Evolutionary conservation across 108 stramenopile species (phyloP), one percentile per base, ranked within the genome.

Genomic region (Conticribra weissflogii): DNA sequence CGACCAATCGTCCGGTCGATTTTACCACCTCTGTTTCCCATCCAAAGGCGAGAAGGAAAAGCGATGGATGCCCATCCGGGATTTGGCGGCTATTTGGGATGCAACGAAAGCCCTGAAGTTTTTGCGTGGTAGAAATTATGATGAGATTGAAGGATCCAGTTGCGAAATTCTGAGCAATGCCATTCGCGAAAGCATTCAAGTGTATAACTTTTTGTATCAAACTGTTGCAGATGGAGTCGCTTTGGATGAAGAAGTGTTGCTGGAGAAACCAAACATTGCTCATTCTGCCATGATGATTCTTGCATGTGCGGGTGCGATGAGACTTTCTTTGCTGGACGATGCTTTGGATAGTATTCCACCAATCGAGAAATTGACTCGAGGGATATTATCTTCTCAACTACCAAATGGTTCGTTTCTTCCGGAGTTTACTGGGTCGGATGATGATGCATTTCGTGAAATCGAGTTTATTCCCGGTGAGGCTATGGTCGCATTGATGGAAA

Each of bases 401-500:
- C n/a, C 15, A 8, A 70, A 73, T 54, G 83, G 83, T 51, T 75
- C 76, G 51, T 81, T 84, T 41, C 18, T 41, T 19, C 64, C 46
- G 7, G 46, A 63, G 21, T 83, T 77, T 27, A 17, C 17, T 19
- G 21, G 34, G 22, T 22, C 44, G 16, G n/a, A 34, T 45, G 68
- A 54, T 24, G 66, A 78, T 55, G 58, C 59, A 23, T 25, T 46
- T 51, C 12, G 23, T 30, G 79, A 76, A 16, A 81, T 84, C 31
- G 83, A 61, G 16, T 84, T 84, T 54, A 81, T 63, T 54, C 76
- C 83, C 21, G 83, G 83, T 34, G 79, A 84, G 64, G 83, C 83
- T 0, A 81, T 84, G 76, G 29, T 77, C 15, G 70, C 76, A 4
- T 44, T 84, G 28, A 68, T 81, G 76, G 66, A 63, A 41, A 71